A percentile compares a stretch with the other conserved stretches of the same genome.
phyloP scores from a whole-genome alignment of 2,329 filamentous ascomycete genomes.

The Neocucurbitaria cava region DNA sequence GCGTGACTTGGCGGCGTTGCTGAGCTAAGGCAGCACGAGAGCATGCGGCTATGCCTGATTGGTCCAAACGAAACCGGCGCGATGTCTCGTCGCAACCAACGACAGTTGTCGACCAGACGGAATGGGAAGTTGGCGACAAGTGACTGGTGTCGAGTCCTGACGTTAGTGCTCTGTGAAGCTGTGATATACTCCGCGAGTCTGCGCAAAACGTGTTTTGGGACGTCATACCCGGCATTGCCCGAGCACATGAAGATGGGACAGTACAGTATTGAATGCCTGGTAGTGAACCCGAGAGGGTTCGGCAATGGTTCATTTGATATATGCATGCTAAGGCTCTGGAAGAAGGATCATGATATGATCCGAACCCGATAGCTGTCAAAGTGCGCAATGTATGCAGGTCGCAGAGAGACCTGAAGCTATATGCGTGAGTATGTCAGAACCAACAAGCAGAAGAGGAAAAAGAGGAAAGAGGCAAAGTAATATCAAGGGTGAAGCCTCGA shows the following conservation, averaged over 20 bases:
- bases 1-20: conserved; percentile 22
- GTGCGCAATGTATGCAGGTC: conserved; percentile 7
- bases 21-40: conserved; percentile 24
- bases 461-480: conserved; percentile 18
- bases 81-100: conserved; percentile 33
- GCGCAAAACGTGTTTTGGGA: conserved; percentile 7
- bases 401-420: conserved; percentile 21
- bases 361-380: conserved; percentile 31
- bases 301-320: conserved; percentile 28
- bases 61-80: conserved; percentile 21
- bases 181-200: conserved; percentile 4
- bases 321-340: conserved; percentile 30
- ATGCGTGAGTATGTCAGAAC: conserved; percentile 25
- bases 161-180: conserved; percentile 23
- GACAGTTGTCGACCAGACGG: conserved; percentile 26
- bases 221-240: conserved; percentile 17
- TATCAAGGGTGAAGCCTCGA: conserved; percentile 44
- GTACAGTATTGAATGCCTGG: conserved; percentile 25
- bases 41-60: conserved; percentile 40
- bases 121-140: conserved; percentile 32
- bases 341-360: conserved; percentile 26
- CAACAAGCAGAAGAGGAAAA: conserved; percentile 10
- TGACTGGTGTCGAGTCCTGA: conserved; percentile 33
- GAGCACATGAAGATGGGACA: conserved; percentile 26
- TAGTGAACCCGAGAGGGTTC: conserved; percentile 25